Evolutionary conservation across 768 basidiomycete species (phyloP).

Genomic region (Leucocoprinus leucothites): DNA sequence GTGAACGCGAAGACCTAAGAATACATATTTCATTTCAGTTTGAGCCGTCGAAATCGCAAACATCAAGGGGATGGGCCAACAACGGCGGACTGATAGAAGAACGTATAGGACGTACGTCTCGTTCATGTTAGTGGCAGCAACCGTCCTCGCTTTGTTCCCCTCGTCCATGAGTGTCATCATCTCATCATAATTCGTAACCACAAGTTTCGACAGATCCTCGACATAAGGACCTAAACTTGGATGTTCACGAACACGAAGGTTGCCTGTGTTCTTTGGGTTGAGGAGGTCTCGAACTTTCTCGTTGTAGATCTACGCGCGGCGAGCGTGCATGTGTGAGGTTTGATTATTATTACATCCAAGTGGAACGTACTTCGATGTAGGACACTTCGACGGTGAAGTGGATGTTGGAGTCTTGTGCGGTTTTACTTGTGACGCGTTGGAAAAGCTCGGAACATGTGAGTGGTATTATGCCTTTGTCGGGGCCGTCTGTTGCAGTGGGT

Average conservation of each 20-base stretch:
- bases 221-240: slow-evolving; percentile 97
- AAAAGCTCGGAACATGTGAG: slow-evolving; percentile 94
- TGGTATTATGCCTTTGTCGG: slow-evolving; percentile 97
- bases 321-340: not conserved
- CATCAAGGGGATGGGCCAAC: too few relatives aligned
- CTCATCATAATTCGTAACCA: slow-evolving; percentile 87
- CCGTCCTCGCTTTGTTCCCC: slow-evolving; percentile 97
- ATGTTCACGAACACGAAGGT: slow-evolving; percentile 95
- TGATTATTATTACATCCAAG: too few relatives aligned
- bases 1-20: slow-evolving; percentile 95
- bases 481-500: too few relatives aligned
- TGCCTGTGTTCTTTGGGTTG: slow-evolving; percentile 96
- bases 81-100: too few relatives aligned
- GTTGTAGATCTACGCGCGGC: slow-evolving; percentile 73
- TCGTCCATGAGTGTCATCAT: slow-evolving; percentile 99
- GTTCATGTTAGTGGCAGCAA: slow-evolving; percentile 99
- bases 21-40: too few relatives aligned
- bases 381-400: slow-evolving; percentile 96
- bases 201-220: slow-evolving; percentile 92
- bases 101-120: slow-evolving; percentile 94
- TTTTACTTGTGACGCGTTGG: slow-evolving; percentile 69
- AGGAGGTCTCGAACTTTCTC: slow-evolving; percentile 97
- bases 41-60: too few relatives aligned
- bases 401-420: slow-evolving; percentile 59
- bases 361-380: slow-evolving; percentile 76